Evolutionary conservation across 2,329 filamentous ascomycete genomes (phyloP).

Genomic region (Clonostachys byssicola): DNA sequence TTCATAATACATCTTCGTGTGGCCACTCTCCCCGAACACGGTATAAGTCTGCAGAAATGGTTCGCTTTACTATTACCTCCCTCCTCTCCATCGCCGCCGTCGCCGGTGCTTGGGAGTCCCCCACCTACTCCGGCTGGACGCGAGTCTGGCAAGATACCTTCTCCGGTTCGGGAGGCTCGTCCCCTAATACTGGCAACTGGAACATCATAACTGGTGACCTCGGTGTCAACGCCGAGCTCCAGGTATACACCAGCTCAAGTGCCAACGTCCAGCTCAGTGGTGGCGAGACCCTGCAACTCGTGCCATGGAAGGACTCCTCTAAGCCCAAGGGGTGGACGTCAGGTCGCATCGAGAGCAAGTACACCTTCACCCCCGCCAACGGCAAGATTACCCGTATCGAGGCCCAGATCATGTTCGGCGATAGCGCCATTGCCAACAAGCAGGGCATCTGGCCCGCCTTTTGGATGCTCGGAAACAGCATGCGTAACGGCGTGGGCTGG

Average conservation of each 20-base stretch:
- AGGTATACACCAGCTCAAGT: slow-evolving; percentile 35
- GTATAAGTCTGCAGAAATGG: no score
- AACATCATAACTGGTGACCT: slow-evolving; percentile 24
- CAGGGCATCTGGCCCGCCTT: slow-evolving; percentile 57
- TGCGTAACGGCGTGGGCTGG: slow-evolving; percentile 45
- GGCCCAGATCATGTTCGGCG: slow-evolving; percentile 36
- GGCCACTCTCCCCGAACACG: slow-evolving; percentile 30
- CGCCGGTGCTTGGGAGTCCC: slow-evolving; percentile 18
- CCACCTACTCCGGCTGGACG: slow-evolving; percentile 22
- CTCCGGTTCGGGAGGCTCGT: slow-evolving; percentile 19
- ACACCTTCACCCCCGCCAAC: slow-evolving; percentile 30
- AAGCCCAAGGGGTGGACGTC: slow-evolving; percentile 33
- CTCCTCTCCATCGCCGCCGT: not conserved
- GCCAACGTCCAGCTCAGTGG: slow-evolving; percentile 42
- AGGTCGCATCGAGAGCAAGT: slow-evolving; percentile 38
- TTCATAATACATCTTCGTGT: not conserved
- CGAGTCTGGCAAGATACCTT: slow-evolving; percentile 33
- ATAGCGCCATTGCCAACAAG: slow-evolving; percentile 27
- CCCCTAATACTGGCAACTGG: slow-evolving; percentile 24
- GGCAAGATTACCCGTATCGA: slow-evolving; percentile 35
- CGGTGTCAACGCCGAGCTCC: slow-evolving; percentile 39
- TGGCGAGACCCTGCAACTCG: slow-evolving; percentile 39
- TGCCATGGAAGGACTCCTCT: slow-evolving; percentile 28
- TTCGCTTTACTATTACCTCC: no score
- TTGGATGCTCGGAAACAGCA: slow-evolving; percentile 49